These are phyloP conservation scores for Chlamydomonas incerta DNA, from an alignment of 139 green algal species.

Conservation along the genomic window DNA sequence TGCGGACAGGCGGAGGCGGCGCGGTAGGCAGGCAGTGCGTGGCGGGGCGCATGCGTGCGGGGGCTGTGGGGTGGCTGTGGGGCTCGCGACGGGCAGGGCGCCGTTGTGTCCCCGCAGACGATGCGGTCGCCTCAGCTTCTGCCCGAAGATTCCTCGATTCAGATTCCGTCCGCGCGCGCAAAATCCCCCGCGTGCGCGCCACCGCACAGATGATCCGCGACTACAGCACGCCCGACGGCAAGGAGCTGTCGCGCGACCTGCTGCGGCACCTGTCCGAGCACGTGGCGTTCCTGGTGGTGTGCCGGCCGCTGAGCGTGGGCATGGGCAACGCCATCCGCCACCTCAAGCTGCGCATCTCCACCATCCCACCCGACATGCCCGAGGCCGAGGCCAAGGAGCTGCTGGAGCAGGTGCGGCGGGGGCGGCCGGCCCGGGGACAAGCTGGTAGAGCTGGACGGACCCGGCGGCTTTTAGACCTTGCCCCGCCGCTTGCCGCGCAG, in stretches of 20 bases:
- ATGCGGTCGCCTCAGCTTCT: too few species aligned
- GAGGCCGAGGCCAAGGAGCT: conserved; percentile 61
- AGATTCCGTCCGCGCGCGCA: too few species aligned
- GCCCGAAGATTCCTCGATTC: too few species aligned
- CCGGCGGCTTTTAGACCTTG: too few species aligned
- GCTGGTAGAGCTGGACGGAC: not conserved
- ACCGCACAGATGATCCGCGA: conserved; percentile 83
- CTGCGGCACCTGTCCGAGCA: conserved; percentile 78
- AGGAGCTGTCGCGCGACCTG: conserved; percentile 85
- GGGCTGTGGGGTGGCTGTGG: too few species aligned
- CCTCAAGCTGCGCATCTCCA: conserved; percentile 80
- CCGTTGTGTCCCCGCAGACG: too few species aligned
- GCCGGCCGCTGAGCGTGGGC: conserved; percentile 84
- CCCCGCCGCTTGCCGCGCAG: too few species aligned
- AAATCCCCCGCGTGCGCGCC: too few species aligned
- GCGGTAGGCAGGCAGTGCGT: too few species aligned
- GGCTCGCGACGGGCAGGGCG: too few species aligned
- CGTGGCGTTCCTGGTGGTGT: conserved; percentile 84
- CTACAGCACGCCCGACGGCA: conserved; percentile 80
- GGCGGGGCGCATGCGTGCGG: too few species aligned
- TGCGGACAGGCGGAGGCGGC: too few species aligned
- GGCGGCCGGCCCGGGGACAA: not conserved
- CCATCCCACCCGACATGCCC: conserved; percentile 49
- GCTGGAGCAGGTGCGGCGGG: conserved; percentile 39
- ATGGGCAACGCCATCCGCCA: conserved; percentile 95